phyloP scores from a whole-genome alignment of 495 filamentous ascomycete species.

The Acidiella bohemica region DNA sequence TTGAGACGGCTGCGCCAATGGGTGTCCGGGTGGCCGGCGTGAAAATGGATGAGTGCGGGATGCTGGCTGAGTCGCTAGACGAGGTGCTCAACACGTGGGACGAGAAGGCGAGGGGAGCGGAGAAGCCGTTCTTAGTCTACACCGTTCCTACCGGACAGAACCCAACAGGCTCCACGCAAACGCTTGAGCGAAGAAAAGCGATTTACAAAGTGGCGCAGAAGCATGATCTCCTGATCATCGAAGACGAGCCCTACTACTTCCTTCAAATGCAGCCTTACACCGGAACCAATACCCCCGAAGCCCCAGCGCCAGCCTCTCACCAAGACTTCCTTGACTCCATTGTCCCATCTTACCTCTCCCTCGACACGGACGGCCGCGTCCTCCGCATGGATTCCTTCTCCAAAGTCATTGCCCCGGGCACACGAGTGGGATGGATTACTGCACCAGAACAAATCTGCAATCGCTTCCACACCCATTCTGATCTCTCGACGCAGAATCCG shows the following conservation, averaged over 20 bases:
- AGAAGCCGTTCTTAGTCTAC: slow-evolving; percentile 67
- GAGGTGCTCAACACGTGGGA: slow-evolving; percentile 56
- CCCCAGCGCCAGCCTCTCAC: slow-evolving; percentile 41
- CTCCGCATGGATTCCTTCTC: slow-evolving; percentile 58
- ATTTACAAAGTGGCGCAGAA: slow-evolving; percentile 67
- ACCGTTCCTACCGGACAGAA: slow-evolving; percentile 84
- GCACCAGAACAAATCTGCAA: slow-evolving; percentile 73
- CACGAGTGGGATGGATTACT: slow-evolving; percentile 51
- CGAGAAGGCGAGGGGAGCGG: slow-evolving; percentile 37
- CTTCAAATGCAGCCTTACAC: slow-evolving; percentile 86
- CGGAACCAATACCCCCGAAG: slow-evolving; percentile 36
- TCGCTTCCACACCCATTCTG: slow-evolving; percentile 60
- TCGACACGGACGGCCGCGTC: slow-evolving; percentile 55
- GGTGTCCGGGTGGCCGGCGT: slow-evolving; percentile 63
- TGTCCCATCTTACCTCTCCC: slow-evolving; percentile 46
- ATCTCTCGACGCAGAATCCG: slow-evolving; percentile 70
- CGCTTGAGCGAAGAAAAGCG: slow-evolving; percentile 45
- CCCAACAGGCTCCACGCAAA: slow-evolving; percentile 77
- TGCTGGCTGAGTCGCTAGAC: slow-evolving; percentile 55
- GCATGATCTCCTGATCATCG: slow-evolving; percentile 76
- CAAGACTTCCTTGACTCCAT: slow-evolving; percentile 47
- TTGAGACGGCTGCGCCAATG: slow-evolving; percentile 68
- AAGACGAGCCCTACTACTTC: slow-evolving; percentile 95
- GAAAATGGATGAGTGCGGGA: slow-evolving; percentile 62
- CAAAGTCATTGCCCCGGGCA: slow-evolving; percentile 51